Conservation (phyloP, 148 eudicot genomes). For the Vaccinium macrocarpon region DNA sequence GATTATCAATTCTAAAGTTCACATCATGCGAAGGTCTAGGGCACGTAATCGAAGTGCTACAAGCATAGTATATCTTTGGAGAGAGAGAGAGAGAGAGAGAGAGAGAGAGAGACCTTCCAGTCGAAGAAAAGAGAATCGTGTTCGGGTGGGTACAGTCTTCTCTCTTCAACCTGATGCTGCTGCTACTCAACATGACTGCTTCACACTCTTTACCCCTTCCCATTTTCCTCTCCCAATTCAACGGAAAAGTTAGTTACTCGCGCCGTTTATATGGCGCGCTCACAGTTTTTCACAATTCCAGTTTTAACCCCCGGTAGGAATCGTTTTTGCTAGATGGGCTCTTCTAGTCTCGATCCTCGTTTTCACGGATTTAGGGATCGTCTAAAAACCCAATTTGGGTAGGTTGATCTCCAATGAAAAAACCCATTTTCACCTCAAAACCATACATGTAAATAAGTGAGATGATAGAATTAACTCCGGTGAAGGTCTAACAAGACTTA, state of each 20-base stretch:
- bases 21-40: neutral
- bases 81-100: neutral
- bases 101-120: slow-evolving; percentile 50
- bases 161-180: slow-evolving; percentile 30
- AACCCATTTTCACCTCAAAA: too few species aligned
- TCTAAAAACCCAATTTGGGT: too few species aligned
- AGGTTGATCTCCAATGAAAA: too few species aligned
- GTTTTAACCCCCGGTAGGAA: neutral
- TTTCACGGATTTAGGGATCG: neutral
- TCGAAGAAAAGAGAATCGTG: slow-evolving; percentile 67
- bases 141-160: slow-evolving; percentile 53
- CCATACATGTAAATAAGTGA: too few species aligned
- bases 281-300: neutral
- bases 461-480: too few species aligned
- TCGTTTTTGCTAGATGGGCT: neutral
- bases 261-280: neutral
- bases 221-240: slow-evolving; percentile 20
- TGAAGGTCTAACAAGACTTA: rapidly evolving
- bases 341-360: neutral
- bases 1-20: neutral
- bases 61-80: neutral
- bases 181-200: slow-evolving; percentile 6
- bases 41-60: neutral
- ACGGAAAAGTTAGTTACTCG: neutral
- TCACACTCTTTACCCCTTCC: slow-evolving; percentile 36